Conservation (phyloP, 2,329 filamentous ascomycete species). For the Monosporascus cannonballus region DNA sequence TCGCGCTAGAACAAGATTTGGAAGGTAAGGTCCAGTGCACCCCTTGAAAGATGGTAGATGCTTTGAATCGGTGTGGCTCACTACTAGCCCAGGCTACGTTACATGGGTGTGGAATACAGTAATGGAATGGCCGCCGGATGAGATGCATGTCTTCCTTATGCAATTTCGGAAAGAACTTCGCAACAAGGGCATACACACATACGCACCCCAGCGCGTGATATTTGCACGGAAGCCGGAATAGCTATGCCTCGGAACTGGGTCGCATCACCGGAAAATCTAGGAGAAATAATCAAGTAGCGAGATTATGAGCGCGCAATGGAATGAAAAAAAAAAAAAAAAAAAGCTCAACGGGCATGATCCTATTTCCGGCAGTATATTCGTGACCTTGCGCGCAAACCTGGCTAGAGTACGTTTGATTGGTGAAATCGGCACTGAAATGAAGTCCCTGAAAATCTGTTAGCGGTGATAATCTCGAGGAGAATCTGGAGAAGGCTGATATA, state of each 20-base stretch:
- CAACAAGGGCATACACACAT: background rate
- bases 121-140: background rate
- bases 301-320: background rate
- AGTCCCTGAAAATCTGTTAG: too few relatives aligned
- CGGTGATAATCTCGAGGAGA: too few relatives aligned
- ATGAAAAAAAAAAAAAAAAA: too few relatives aligned
- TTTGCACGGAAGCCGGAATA: background rate
- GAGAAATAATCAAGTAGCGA: background rate
- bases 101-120: background rate
- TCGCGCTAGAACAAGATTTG: slow-evolving; percentile 15
- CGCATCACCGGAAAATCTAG: background rate
- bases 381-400: too few relatives aligned
- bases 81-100: background rate
- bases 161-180: background rate
- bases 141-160: background rate
- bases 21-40: slow-evolving; percentile 10
- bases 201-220: background rate
- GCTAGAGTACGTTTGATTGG: too few relatives aligned
- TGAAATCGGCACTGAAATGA: too few relatives aligned
- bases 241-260: background rate
- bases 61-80: background rate
- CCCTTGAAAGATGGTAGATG: too few relatives aligned
- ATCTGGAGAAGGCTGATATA: too few relatives aligned
- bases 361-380: too few relatives aligned
- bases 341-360: too few relatives aligned